Evolutionary conservation across 2,329 filamentous ascomycete genomes (phyloP), one percentile per base, ranked within the genome.

Genomic region (Endoconidiophora polonica): DNA sequence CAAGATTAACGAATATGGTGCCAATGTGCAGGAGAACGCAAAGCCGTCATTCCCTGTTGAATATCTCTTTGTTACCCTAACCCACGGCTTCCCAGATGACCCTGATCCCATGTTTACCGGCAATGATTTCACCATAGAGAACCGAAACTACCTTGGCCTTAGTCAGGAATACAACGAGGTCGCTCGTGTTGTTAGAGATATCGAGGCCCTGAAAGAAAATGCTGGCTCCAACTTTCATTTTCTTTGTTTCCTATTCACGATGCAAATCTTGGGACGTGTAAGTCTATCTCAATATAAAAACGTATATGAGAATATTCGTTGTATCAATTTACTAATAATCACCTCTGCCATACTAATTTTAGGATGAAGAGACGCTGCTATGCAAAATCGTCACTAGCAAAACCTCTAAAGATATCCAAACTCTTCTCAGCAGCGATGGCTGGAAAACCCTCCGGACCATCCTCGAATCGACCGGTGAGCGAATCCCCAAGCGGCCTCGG

Each of bases 1-100:
- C 54, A 81, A 78, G 57, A 86, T 94, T 65, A 98, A 98, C 64
- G 90, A 98, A 63, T 94, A 98, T 61, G 88, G 88, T 33, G 86
- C 83, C 56, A 94, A 90, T 58, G 91, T 96, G 5, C 91, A 95
- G 62, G 86, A 96, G 64, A 96, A 94, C 58, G 91, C 91, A 22
- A 96, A 95, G 62, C 91, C 91, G 0, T 80, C 84, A 43, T 98
- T 98, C 63, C 91, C 91, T 0, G 88, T 95, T 45, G 91, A 98
- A 62, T 98, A 96, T 63, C 75, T 98, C 33, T 80, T 96, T 51
- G 86, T 96, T 54, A 96, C 91, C 6, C 74, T 98, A 55, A 98
- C 91, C 1, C 90, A 98, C 61, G 91, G 91, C 53, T 96, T 98
- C 68, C 91, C 91, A 2, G 85, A 81, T 48, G 72, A 79, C 42